These are phyloP conservation scores for Agroathelia rolfsii DNA, from an alignment of 1,284 basidiomycete species.

Conservation along the genomic window DNA sequence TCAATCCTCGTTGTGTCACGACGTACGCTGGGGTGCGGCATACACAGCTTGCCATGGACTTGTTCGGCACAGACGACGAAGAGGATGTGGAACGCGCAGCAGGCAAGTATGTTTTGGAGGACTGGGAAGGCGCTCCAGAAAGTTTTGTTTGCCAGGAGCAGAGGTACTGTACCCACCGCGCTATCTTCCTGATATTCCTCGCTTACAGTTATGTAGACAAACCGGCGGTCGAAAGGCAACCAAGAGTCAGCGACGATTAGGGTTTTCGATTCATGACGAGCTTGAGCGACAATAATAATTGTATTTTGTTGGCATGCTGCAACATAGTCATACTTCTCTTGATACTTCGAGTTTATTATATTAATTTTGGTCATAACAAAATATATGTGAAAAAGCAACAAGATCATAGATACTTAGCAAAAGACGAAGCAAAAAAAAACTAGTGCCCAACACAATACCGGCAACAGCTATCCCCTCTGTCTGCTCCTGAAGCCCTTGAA, in stretches of 20 bases:
- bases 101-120: constrained; percentile 78
- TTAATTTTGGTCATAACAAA: constrained; percentile 8
- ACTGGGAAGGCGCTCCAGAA: constrained; percentile 91
- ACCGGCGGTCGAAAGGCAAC: too few species aligned
- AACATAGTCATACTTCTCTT: constrained; percentile 22
- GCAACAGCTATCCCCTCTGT: constrained; percentile 10
- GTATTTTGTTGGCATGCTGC: constrained; percentile 1
- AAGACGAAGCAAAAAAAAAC: neutral
- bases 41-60: constrained; percentile 80
- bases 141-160: constrained; percentile 96
- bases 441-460: neutral
- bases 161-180: too few species aligned
- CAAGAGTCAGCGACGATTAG: constrained; percentile 24
- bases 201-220: too few species aligned
- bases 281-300: constrained; percentile 27
- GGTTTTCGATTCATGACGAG: constrained; percentile 32
- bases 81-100: constrained; percentile 33
- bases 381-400: neutral
- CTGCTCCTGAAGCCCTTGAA: constrained; percentile 54
- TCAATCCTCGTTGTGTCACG: constrained; percentile 91
- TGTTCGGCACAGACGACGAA: constrained; percentile 73
- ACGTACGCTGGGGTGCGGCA: constrained; percentile 95
- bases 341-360: constrained; percentile 27
- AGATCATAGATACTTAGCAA: constrained; percentile 1
- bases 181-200: too few species aligned